Evolutionary conservation across 169 alveolate genomes (phyloP), one percentile per base, ranked within the genome.

Genomic region (Plasmodium coatneyi): DNA sequence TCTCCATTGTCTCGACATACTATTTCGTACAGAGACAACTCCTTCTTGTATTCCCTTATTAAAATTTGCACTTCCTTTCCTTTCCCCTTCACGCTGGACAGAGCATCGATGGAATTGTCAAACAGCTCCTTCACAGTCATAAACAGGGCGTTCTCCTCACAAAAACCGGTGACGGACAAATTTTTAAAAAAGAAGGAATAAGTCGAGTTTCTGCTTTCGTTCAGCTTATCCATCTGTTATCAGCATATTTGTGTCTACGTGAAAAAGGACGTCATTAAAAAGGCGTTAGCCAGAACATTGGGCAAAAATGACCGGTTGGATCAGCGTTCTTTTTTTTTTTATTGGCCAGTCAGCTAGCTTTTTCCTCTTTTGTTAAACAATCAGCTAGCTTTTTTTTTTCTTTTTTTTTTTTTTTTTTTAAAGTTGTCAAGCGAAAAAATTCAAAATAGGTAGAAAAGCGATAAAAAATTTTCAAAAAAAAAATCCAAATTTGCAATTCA

Each of bases 1-100:
- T 80, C 92, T 16, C 95, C 95, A 91, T 91, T 91, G 82, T 91
- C 95, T 91, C 95, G 82, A 80, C 95, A 91, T 19, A 71, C 82
- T 2, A 91, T 91, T 80, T 91, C 92, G 43, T 91, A 91, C 49
- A 80, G 54, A 28, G 95, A 91, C 56, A 76, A 81, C 71, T 80
- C 34, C 16, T 34, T 91, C 46, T 82, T 43, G 66, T 91, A 60
- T 91, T 91, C 95, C 34, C 76, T 81, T 70, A 91, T 81, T 30
- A 54, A 28, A 43, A 91, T 91, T 41, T 91, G 92, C 4, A 91
- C 43, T 56, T 81, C 83, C 71, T 89, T 89, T 41, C 80, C 79
- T 32, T 39, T 54, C 14, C 41, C 76, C 56, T 89, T 80, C 0
- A 36, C 71, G 82, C 60, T 76, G 54, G 54, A 41, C 43, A 91